Conservation (phyloP, 768 basidiomycete genomes). For the Tricholoma sp. region DNA sequence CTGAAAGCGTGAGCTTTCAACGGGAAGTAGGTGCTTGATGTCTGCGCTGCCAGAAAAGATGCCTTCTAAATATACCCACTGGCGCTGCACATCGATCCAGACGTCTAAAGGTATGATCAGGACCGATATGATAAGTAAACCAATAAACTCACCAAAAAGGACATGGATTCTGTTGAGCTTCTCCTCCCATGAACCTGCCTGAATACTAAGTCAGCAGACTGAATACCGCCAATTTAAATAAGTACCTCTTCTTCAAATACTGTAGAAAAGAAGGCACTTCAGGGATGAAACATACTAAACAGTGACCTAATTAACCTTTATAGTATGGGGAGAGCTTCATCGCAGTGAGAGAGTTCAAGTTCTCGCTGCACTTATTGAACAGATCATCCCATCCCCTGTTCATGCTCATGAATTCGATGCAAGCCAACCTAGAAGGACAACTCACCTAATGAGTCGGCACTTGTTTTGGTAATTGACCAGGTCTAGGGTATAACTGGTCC, state of each 20-base stretch:
- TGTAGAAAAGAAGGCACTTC: slow-evolving; percentile 22
- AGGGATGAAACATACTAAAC: neutral
- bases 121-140: slow-evolving; percentile 3
- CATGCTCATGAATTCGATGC: neutral
- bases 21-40: slow-evolving; percentile 97
- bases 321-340: slow-evolving; percentile 99
- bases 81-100: slow-evolving; percentile 99
- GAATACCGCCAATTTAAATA: neutral
- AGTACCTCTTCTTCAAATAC: slow-evolving; percentile 84
- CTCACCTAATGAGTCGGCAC: slow-evolving; percentile 86
- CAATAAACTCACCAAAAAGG: slow-evolving; percentile 68
- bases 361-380: slow-evolving; percentile 96
- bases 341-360: slow-evolving; percentile 89
- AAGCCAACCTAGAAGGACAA: neutral
- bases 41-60: slow-evolving; percentile 99
- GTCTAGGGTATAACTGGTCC: slow-evolving; percentile 94
- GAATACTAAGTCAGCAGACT: slow-evolving; percentile 6
- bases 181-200: slow-evolving; percentile 93
- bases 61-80: slow-evolving; percentile 99
- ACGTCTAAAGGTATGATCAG: slow-evolving; percentile 52
- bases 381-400: slow-evolving; percentile 92
- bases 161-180: slow-evolving; percentile 96
- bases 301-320: slow-evolving; percentile 57
- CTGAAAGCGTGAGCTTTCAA: slow-evolving; percentile 95
- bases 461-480: slow-evolving; percentile 99